phyloP scores from a whole-genome alignment of 495 filamentous ascomycete species.

The Daldinia childiae region DNA sequence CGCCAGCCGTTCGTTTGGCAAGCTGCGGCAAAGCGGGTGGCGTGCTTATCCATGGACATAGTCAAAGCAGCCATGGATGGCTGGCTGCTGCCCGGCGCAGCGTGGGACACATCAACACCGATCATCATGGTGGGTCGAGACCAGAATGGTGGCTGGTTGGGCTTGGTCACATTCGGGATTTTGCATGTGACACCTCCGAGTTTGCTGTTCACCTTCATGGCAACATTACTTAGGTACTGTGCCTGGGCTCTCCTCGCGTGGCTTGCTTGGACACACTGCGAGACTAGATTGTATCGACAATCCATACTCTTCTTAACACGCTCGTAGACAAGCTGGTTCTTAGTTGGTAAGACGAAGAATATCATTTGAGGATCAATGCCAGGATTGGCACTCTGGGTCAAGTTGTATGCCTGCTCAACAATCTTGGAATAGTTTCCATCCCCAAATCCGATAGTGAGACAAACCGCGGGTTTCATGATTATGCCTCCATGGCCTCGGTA shows the following conservation, averaged over 20 bases:
- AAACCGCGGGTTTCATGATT: slow-evolving; percentile 46
- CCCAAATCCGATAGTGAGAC: slow-evolving; percentile 5
- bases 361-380: slow-evolving; percentile 64
- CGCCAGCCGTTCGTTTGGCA: slow-evolving; percentile 81
- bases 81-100: slow-evolving; percentile 65
- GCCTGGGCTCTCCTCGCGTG: slow-evolving; percentile 69
- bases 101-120: slow-evolving; percentile 90
- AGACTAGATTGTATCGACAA: slow-evolving; percentile 77
- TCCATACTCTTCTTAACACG: slow-evolving; percentile 86
- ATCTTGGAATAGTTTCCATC: slow-evolving; percentile 40
- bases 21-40: slow-evolving; percentile 75
- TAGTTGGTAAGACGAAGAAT: slow-evolving; percentile 76
- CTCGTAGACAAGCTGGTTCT: slow-evolving; percentile 72
- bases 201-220: slow-evolving; percentile 96
- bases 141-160: slow-evolving; percentile 52
- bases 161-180: slow-evolving; percentile 15
- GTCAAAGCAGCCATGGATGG: slow-evolving; percentile 87
- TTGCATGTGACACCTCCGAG: slow-evolving; percentile 79
- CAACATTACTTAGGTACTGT: slow-evolving; percentile 88
- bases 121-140: slow-evolving; percentile 73
- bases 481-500: slow-evolving; percentile 79
- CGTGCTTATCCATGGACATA: slow-evolving; percentile 75
- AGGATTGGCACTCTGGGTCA: slow-evolving; percentile 3
- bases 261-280: slow-evolving; percentile 71
- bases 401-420: slow-evolving; percentile 28